Evolutionary conservation across 2,329 filamentous ascomycete species (phyloP).

Genomic region (Penicillium psychrosexuale): DNA sequence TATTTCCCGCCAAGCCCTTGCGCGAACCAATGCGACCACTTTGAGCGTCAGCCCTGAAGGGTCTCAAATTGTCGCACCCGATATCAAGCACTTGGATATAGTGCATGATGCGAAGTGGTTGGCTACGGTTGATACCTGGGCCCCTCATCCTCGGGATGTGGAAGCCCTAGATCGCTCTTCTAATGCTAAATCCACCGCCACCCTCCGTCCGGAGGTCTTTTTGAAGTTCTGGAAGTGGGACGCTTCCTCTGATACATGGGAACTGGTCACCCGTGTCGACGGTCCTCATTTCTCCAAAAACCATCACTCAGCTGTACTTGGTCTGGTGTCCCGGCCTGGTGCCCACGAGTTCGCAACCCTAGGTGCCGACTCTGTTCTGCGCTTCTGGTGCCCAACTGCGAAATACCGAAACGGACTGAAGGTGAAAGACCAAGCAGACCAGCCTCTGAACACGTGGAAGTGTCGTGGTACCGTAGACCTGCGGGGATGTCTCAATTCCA

Average conservation of each 20-base stretch:
- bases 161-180: conserved; percentile 49
- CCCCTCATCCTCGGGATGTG: conserved; percentile 67
- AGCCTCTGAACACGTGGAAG: conserved; percentile 69
- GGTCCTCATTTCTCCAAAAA: conserved; percentile 66
- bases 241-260: conserved; percentile 57
- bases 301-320: conserved; percentile 60
- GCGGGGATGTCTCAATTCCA: conserved; percentile 35
- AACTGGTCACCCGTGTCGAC: conserved; percentile 78
- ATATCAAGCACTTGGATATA: conserved; percentile 70
- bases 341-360: conserved; percentile 76
- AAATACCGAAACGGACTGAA: conserved; percentile 66
- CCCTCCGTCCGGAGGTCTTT: conserved; percentile 61
- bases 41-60: conserved; percentile 71
- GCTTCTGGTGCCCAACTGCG: conserved; percentile 75
- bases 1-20: conserved; percentile 80
- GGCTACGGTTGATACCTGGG: conserved; percentile 89
- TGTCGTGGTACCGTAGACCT: conserved; percentile 58
- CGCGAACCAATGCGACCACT: conserved; percentile 81
- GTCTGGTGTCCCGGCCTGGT: conserved; percentile 67
- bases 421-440: conserved; percentile 44
- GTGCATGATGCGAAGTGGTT: conserved; percentile 84
- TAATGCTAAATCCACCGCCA: conserved; percentile 38
- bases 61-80: conserved; percentile 70
- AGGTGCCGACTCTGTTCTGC: conserved; percentile 73
- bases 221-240: conserved; percentile 86